These are phyloP conservation scores for Lachancea waltii DNA, from an alignment of 805 yeast species.

Conservation along the genomic window DNA sequence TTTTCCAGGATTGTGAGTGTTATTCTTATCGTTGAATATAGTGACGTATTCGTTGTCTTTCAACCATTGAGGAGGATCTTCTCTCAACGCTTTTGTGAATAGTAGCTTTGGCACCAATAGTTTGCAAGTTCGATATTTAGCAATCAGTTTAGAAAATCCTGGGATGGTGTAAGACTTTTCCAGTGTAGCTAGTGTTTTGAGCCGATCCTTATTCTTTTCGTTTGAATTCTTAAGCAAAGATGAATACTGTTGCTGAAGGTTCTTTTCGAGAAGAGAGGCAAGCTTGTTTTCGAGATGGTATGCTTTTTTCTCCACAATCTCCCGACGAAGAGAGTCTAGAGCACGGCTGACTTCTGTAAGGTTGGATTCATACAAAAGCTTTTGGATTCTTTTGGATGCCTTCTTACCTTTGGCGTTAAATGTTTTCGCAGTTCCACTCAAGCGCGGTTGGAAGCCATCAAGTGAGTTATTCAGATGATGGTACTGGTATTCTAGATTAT, in stretches of 20 bases:
- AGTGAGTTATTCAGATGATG: slow-evolving; percentile 26
- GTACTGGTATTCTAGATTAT: slow-evolving; percentile 31
- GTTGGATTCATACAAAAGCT: slow-evolving; percentile 14
- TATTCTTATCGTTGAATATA: slow-evolving; percentile 27
- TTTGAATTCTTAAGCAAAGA: slow-evolving; percentile 7
- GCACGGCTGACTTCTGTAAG: slow-evolving; percentile 14
- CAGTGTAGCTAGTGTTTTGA: slow-evolving; percentile 12
- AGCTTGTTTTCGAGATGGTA: slow-evolving; percentile 22
- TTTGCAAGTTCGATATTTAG: slow-evolving; percentile 25
- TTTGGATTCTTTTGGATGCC: slow-evolving; percentile 21
- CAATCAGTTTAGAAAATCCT: slow-evolving; percentile 18
- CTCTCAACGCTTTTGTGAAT: slow-evolving; percentile 12
- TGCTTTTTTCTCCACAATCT: slow-evolving; percentile 27
- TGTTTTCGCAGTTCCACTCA: slow-evolving; percentile 25
- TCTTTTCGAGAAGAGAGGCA: slow-evolving; percentile 10
- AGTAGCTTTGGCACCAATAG: slow-evolving; percentile 17
- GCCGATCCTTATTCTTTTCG: slow-evolving; percentile 7
- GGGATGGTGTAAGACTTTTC: slow-evolving; percentile 13
- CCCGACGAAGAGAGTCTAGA: slow-evolving; percentile 16
- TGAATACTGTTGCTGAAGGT: slow-evolving; percentile 7
- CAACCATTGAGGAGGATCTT: slow-evolving; percentile 25
- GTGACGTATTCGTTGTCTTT: slow-evolving; percentile 21
- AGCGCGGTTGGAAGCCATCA: slow-evolving; percentile 29
- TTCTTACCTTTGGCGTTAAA: slow-evolving; percentile 32
- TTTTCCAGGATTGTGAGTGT: slow-evolving; percentile 40